Evolutionary conservation across 805 yeast genomes (phyloP).

Genomic region (Yarrowia bubula): DNA sequence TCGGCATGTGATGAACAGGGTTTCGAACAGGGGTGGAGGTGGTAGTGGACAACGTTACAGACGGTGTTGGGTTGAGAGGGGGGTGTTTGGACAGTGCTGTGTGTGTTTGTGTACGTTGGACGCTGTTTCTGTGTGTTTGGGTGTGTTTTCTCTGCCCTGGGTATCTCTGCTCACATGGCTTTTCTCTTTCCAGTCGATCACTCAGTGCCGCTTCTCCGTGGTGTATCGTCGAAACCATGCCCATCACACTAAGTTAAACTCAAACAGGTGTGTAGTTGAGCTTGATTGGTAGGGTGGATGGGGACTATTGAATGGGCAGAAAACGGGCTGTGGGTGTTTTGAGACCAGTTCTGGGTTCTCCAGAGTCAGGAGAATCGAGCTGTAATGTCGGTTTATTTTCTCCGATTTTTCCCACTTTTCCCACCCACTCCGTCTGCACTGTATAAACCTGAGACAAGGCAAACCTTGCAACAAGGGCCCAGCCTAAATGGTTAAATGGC

Average conservation of each 20-base stretch:
- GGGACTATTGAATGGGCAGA: background rate
- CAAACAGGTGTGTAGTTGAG: background rate
- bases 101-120: too few relatives aligned
- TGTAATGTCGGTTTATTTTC: too few relatives aligned
- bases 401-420: too few relatives aligned
- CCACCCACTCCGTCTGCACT: background rate
- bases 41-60: too few relatives aligned
- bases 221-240: background rate
- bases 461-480: background rate
- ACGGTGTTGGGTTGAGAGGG: too few relatives aligned
- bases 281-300: background rate
- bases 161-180: too few relatives aligned
- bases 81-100: too few relatives aligned
- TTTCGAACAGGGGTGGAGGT: constrained; percentile 21
- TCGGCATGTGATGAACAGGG: constrained; percentile 23
- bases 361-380: too few relatives aligned
- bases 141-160: too few relatives aligned
- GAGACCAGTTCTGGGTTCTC: too few relatives aligned
- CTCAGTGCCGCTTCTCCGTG: background rate
- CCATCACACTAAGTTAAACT: constrained; percentile 16
- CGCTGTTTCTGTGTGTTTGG: too few relatives aligned
- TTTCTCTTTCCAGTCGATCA: background rate
- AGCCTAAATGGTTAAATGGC: background rate
- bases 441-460: constrained; percentile 13
- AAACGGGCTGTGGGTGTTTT: too few relatives aligned